These are phyloP conservation scores for Stephanodiscus minutulus DNA, from an alignment of 108 stramenopile genomes.

Conservation along the genomic window DNA sequence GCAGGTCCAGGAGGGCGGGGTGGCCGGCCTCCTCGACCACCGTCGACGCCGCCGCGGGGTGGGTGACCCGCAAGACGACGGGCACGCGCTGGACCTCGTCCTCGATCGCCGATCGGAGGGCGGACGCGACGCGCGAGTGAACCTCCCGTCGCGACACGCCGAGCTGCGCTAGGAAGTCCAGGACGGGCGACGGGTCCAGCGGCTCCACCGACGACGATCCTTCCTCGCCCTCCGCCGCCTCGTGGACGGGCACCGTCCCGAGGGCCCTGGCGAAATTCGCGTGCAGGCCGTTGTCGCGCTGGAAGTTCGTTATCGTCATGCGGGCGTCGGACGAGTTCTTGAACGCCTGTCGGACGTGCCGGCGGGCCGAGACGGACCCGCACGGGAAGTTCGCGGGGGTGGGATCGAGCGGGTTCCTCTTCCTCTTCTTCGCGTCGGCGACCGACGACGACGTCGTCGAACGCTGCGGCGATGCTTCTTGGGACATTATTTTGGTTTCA, in stretches of 20 bases:
- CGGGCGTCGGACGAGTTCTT: constrained; percentile 55
- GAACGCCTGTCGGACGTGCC: constrained; percentile 48
- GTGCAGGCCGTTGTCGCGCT: constrained; percentile 73
- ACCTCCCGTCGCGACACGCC: constrained; percentile 79
- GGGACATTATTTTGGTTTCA: no score
- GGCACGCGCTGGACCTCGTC: constrained; percentile 80
- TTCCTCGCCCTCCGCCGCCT: constrained; percentile 5
- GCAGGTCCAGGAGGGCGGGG: constrained; percentile 58
- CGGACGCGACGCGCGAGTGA: constrained; percentile 73
- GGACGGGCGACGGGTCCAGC: constrained; percentile 76
- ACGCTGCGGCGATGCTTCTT: no score
- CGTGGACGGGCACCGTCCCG: constrained; percentile 60
- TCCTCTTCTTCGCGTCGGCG: no score
- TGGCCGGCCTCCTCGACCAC: constrained; percentile 25
- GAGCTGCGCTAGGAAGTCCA: constrained; percentile 75
- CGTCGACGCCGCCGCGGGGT: no score
- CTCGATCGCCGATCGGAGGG: constrained; percentile 72
- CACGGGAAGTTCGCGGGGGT: constrained; percentile 35
- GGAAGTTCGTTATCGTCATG: constrained; percentile 71
- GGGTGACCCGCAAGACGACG: constrained; percentile 16
- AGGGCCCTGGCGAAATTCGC: constrained; percentile 78
- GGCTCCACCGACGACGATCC: constrained; percentile 49
- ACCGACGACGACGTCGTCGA: no score
- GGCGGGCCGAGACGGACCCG: constrained; percentile 23
- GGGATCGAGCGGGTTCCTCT: constrained; percentile 1